Base-by-base conservation (phyloP, 345 rosid genomes). In the Kandelia obovata region DNA sequence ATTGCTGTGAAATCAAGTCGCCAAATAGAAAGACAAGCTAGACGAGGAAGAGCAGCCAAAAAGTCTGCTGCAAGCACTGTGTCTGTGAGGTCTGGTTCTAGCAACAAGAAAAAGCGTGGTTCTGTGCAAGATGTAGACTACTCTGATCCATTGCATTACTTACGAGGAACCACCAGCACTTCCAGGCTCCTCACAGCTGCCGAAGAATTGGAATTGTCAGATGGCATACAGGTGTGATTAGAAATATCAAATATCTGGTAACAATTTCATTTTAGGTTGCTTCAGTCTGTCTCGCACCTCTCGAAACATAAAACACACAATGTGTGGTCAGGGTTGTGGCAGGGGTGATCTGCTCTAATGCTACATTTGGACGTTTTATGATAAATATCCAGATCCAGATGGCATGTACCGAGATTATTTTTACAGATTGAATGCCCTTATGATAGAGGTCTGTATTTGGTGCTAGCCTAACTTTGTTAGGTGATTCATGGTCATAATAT, bases 161-260 rank as follows among this genome's bases (percentile, higher is more conserved):
- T 94, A 78, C 86, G 92, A 85, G 78, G 75, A 77, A 85, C 97
- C 51, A 85, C 86, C 66, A 81, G 83, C 80, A 65, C 75, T 67
- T 88, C 86, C 65, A 89, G 69, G 86, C 96, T 91, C 79, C 98
- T 94, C 60, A 86, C 92, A 68, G 83, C 85, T 72, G 76, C 78
- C n/a, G 98, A 94, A 85, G 98, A 94, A 78, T 52, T 73, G 26
- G 79, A 84, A 64, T 80, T 89, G 65, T 95, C 97, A 52, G 89
- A 71, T 73, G 97, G 96, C 80, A 89, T 95, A 88, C 99, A 95
- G 96, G 99, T 95, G 56, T 55, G 78, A 8, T 62, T 56, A 27
- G 68, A 64, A 53, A 58, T 46, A 34, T 35, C 31, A 39, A 28
- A 31, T 28, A 23, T 52, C 43, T 49, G 13, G 58, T 55, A 7